Evolutionary conservation across 495 filamentous ascomycete genomes (phyloP), one percentile per base, ranked within the genome.

Genomic region (Aspergillus avenaceus): DNA sequence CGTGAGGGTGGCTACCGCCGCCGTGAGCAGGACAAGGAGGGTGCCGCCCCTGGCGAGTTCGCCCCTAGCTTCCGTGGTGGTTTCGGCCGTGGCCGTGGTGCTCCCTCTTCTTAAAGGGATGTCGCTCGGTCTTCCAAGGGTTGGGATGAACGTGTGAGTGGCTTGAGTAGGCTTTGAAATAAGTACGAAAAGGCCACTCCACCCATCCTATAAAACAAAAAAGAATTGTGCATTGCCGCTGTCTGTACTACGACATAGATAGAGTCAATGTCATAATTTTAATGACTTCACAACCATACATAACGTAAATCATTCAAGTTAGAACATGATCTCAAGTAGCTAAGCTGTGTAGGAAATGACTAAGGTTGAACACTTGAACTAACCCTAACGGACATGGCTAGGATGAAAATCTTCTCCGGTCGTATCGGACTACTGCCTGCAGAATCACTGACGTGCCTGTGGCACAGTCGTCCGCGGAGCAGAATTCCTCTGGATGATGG

Each of bases 51-150:
- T 61, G 88, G 89, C 72, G 90, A 90, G 72, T 98, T 96, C 76
- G 87, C 86, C 76, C 93, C 93, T 62, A 82, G 84, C 71, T 98
- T 98, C 86, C 90, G 90, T 83, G 87, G 89, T 78, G 89, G 88
- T 60, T 90, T 91, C 72, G 89, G 91, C 67, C 90, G 91, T 86
- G 91, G 91, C 70, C 85, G 88, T 79, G 81, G 80, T 70, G 82
- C 77, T 64, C 75, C 88, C 74, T 82, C 87, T 74, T 77, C 88
- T 61, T 85, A 68, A 69, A 52, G 53, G 58, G 49, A 49, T 66
- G 59, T 62, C 59, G 60, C 65, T 66, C 54, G 65, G 68, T 72
- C 64, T 60, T 68, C 64, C 58, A 61, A 54, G 67, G 69, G 59
- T 22, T 48, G 54, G 21, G 16, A 37, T 49, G 41, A 65, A 60